These are phyloP conservation scores for Scytalidium sp. DNA, from an alignment of 2,329 filamentous ascomycete genomes.

Conservation along the genomic window DNA sequence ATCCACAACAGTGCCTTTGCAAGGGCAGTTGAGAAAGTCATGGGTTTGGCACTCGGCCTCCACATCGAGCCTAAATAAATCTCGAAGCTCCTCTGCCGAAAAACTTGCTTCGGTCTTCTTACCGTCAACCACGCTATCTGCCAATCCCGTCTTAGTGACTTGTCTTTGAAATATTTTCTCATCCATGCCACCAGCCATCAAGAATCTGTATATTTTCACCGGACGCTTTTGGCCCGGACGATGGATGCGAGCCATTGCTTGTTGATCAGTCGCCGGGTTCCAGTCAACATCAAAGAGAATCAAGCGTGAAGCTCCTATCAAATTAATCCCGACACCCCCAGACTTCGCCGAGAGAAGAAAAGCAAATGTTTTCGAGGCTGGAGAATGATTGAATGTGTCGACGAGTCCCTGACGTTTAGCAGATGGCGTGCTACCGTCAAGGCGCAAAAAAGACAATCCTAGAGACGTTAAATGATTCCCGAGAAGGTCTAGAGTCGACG, in stretches of 20 bases:
- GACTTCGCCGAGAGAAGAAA: constrained; percentile 73
- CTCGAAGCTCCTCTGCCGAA: constrained; percentile 61
- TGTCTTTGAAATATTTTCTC: constrained; percentile 76
- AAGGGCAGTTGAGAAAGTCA: constrained; percentile 61
- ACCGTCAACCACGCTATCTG: constrained; percentile 68
- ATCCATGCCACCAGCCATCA: constrained; percentile 67
- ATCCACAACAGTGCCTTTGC: constrained; percentile 40
- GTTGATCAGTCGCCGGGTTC: constrained; percentile 71
- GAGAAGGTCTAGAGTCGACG: constrained; percentile 67
- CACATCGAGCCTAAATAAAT: constrained; percentile 65
- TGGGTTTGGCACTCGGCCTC: constrained; percentile 63
- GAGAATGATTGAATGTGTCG: constrained; percentile 64
- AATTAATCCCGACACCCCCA: constrained; percentile 66
- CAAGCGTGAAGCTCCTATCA: constrained; percentile 67
- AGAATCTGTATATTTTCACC: constrained; percentile 66
- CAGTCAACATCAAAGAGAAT: constrained; percentile 73
- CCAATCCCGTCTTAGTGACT: constrained; percentile 66
- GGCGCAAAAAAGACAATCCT: constrained; percentile 60
- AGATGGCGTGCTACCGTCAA: constrained; percentile 65
- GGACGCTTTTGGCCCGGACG: constrained; percentile 67
- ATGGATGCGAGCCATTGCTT: constrained; percentile 74
- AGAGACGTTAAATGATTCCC: constrained; percentile 57
- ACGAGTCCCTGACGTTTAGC: constrained; percentile 65
- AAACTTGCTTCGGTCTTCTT: constrained; percentile 60
- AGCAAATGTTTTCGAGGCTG: constrained; percentile 56